These are phyloP conservation scores for Arabidopsis lyrata DNA, from an alignment of 441 rosid species.

Conservation along the genomic window DNA sequence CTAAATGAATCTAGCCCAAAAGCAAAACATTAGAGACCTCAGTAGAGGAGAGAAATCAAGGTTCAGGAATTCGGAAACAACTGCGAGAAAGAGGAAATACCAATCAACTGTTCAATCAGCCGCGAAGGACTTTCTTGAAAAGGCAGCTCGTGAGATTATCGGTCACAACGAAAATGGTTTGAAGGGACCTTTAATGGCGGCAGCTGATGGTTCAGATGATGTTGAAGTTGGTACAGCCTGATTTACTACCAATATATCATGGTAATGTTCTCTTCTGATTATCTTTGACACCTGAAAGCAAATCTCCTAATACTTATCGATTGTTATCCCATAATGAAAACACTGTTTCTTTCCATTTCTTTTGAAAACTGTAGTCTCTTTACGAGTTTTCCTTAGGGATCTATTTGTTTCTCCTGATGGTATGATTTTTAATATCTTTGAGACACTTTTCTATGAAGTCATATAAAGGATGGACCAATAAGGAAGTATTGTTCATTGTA, in stretches of 20 bases:
- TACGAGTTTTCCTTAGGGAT: background rate
- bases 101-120: constrained; percentile 74
- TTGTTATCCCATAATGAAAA: constrained; percentile 7
- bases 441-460: background rate
- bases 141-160: constrained; percentile 84
- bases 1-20: constrained; percentile 64
- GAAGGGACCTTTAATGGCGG: constrained; percentile 72
- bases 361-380: constrained; percentile 15
- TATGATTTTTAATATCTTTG: background rate
- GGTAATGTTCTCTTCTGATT: constrained; percentile 37
- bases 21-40: constrained; percentile 68
- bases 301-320: background rate
- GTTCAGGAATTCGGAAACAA: constrained; percentile 54
- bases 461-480: background rate
- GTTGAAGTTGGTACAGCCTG: constrained; percentile 50
- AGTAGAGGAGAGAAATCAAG: constrained; percentile 70
- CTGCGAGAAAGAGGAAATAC: constrained; percentile 75
- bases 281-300: constrained; percentile 12
- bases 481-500: background rate
- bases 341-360: background rate
- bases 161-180: constrained; percentile 62
- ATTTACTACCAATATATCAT: constrained; percentile 38
- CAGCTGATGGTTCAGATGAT: constrained; percentile 57
- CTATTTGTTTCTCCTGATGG: constrained; percentile 12
- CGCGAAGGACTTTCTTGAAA: constrained; percentile 87